These are phyloP conservation scores for Tetrahymena borealis DNA, from an alignment of 73 alveolate genomes.

Conservation along the genomic window DNA sequence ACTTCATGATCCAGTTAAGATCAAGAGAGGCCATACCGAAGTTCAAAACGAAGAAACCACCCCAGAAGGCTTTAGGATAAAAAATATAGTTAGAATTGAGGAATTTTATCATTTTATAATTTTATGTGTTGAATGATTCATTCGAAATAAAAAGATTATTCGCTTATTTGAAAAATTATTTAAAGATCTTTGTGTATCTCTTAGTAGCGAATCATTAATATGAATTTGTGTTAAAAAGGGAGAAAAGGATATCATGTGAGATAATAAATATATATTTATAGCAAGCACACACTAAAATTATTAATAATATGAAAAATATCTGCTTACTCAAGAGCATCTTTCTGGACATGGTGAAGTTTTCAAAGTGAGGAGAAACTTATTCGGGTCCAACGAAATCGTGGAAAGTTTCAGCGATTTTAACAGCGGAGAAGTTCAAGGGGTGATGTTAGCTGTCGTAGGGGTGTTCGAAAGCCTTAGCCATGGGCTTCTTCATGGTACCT, in stretches of 20 bases:
- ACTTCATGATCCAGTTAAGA: constrained; percentile 41
- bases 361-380: constrained; percentile 45
- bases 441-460: constrained; percentile 38
- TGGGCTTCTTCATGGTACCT: constrained; percentile 18
- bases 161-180: neutral
- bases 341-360: constrained; percentile 32
- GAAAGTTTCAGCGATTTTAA: constrained; percentile 36
- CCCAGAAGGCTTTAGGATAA: neutral
- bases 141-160: neutral
- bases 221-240: neutral
- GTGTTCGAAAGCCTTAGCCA: constrained; percentile 33
- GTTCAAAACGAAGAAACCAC: constrained; percentile 40
- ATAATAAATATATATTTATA: neutral
- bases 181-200: neutral
- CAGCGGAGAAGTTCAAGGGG: constrained; percentile 37
- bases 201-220: neutral
- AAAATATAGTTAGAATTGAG: neutral
- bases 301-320: too few relatives aligned
- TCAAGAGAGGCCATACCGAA: constrained; percentile 39
- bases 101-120: neutral
- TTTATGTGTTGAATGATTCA: neutral
- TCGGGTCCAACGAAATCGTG: constrained; percentile 44
- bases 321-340: constrained; percentile 12
- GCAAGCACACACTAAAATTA: too few relatives aligned
- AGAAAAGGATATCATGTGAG: neutral